A percentile compares a stretch with the other conserved stretches of the same genome.
These are phyloP conservation scores for Raddia guianensis DNA, from an alignment of 176 grass and related monocot species.

Conservation along the genomic window DNA sequence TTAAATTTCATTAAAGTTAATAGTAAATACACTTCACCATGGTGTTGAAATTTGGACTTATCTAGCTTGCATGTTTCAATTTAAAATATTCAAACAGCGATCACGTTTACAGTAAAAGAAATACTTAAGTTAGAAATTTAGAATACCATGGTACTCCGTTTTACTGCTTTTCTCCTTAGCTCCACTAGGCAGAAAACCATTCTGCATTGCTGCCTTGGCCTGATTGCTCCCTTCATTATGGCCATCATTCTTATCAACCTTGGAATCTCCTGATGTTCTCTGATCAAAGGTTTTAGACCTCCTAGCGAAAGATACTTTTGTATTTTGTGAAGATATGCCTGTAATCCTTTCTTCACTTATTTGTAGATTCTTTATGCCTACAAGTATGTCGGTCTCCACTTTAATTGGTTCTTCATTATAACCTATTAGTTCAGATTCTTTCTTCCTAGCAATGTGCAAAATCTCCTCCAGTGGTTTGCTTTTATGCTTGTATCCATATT, in stretches of 20 bases:
- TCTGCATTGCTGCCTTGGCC: conserved; percentile 24
- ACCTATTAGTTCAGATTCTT: conserved; percentile 71
- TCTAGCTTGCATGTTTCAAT: conserved; percentile 27
- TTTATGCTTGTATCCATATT: conserved; percentile 78
- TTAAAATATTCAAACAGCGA: conserved; percentile 3
- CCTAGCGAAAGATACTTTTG: neutral
- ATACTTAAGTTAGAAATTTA: conserved; percentile 22
- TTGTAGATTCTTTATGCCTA: conserved; percentile 33
- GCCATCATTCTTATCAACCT: conserved; percentile 37
- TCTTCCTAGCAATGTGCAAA: conserved; percentile 57
- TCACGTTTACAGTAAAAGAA: conserved; percentile 22
- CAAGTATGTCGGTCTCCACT: conserved; percentile 45
- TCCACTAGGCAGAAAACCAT: conserved; percentile 25
- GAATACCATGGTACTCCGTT: conserved; percentile 50
- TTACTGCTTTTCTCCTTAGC: conserved; percentile 34
- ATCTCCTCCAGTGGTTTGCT: conserved; percentile 85
- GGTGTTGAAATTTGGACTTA: neutral
- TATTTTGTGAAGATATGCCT: conserved; percentile 24
- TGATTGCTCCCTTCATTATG: conserved; percentile 28
- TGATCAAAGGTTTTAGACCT: conserved; percentile 24
- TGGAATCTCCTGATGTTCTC: conserved; percentile 29
- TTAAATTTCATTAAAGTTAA: neutral
- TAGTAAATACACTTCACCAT: neutral
- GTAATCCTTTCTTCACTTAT: conserved; percentile 29
- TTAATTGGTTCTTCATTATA: conserved; percentile 83